phyloP scores from a whole-genome alignment of 2,329 filamentous ascomycete genomes.

The Rutstroemia sp. region DNA sequence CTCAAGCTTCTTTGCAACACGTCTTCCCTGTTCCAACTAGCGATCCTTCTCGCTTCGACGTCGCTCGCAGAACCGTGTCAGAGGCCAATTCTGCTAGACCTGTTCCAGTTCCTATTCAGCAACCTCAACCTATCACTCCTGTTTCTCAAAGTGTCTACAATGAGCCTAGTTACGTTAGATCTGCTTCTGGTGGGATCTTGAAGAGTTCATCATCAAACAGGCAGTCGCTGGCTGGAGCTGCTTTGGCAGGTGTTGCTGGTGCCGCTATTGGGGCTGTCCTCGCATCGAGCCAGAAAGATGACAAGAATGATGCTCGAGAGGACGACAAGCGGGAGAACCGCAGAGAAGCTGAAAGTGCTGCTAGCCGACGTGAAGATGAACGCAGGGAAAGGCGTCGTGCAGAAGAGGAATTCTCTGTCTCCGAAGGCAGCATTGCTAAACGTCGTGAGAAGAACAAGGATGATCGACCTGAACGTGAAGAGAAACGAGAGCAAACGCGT shows the following conservation, averaged over 20 bases:
- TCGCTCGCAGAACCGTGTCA: slow-evolving; percentile 41
- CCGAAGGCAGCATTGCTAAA: slow-evolving; percentile 13
- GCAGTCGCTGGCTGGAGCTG: slow-evolving; percentile 36
- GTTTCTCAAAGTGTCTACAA: slow-evolving; percentile 61
- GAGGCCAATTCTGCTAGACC: slow-evolving; percentile 41
- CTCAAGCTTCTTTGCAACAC: slow-evolving; percentile 44
- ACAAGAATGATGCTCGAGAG: slow-evolving; percentile 20
- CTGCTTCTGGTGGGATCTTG: slow-evolving; percentile 21
- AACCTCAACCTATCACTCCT: slow-evolving; percentile 72
- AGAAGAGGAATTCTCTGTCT: slow-evolving; percentile 2
- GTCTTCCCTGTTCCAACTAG: slow-evolving; percentile 60
- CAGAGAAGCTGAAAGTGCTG: neutral
- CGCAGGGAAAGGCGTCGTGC: slow-evolving; percentile 12
- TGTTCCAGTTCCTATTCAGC: slow-evolving; percentile 65
- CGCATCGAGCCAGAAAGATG: slow-evolving; percentile 31
- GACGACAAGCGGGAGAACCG: slow-evolving; percentile 9
- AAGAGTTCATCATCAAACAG: slow-evolving; percentile 29
- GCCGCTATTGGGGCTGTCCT: slow-evolving; percentile 42
- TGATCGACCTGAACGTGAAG: slow-evolving; percentile 17
- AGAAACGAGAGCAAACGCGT: slow-evolving; percentile 21
- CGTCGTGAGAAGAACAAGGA: slow-evolving; percentile 18
- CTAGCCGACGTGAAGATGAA: slow-evolving; percentile 14
- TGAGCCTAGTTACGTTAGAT: slow-evolving; percentile 36
- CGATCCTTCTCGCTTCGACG: slow-evolving; percentile 58
- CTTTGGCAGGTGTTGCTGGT: slow-evolving; percentile 42